Percentiles rank a stretch among this genome's conserved stretches.
Conservation (phyloP, 495 filamentous ascomycete species). For the Cudoniella acicularis region DNA sequence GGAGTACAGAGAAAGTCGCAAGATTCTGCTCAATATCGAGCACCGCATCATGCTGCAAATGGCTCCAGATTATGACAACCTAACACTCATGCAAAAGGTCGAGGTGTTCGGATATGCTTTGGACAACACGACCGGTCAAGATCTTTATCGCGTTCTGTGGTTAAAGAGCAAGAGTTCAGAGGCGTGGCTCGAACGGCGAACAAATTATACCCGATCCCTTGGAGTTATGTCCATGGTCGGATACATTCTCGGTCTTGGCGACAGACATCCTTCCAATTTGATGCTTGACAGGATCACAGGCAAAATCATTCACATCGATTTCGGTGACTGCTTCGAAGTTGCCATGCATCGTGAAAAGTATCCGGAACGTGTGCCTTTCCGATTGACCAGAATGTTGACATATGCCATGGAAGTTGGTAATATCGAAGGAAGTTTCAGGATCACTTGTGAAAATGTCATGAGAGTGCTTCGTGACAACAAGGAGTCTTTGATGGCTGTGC, state of each 20-base stretch:
- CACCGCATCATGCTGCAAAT: conserved; percentile 99
- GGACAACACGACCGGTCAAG: conserved; percentile 98
- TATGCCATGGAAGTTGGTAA: conserved; percentile 99
- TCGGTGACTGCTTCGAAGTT: conserved; percentile 98
- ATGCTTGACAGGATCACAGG: conserved; percentile 95
- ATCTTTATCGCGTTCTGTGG: conserved; percentile 97
- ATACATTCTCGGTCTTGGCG: conserved; percentile 94
- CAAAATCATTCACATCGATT: conserved; percentile 97
- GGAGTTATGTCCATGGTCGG: conserved; percentile 99
- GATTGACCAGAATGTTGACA: conserved; percentile 95
- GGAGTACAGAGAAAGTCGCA: conserved; percentile 93
- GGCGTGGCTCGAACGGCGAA: conserved; percentile 92
- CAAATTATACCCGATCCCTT: conserved; percentile 94
- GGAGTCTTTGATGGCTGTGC: conserved; percentile 94
- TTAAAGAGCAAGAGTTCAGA: conserved; percentile 97
- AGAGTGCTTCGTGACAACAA: conserved; percentile 94
- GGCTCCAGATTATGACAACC: conserved; percentile 97
- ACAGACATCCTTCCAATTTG: conserved; percentile 94
- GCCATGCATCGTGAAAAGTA: conserved; percentile 99
- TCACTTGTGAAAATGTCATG: conserved; percentile 98
- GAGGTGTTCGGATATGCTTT: conserved; percentile 98
- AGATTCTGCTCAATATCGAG: conserved; percentile 97
- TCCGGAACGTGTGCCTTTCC: conserved; percentile 94
- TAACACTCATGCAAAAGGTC: conserved; percentile 99
- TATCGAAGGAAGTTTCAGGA: conserved; percentile 96